These are phyloP conservation scores for Dacryopinax primogenitus DNA, from an alignment of 768 basidiomycete genomes.

Conservation along the genomic window DNA sequence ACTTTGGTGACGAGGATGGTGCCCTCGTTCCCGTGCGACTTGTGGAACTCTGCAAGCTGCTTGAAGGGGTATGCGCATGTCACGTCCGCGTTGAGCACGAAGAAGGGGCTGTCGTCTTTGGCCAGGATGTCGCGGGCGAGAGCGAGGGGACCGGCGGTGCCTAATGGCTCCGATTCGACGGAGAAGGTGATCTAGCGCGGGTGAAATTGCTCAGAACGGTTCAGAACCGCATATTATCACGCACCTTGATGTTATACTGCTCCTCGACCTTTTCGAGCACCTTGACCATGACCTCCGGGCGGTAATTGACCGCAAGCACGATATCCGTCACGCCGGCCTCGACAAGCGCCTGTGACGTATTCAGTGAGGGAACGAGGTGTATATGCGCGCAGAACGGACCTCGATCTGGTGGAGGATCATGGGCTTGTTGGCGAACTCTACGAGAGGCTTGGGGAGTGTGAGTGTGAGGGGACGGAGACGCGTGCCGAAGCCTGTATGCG, in stretches of 20 bases:
- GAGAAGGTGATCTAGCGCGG: constrained; percentile 34
- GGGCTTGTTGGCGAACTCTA: constrained; percentile 23
- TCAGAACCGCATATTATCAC: no score
- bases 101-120: constrained; percentile 38
- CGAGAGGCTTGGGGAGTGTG: constrained; percentile 35
- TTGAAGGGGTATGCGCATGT: constrained; percentile 38
- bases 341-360: not conserved
- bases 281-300: constrained; percentile 37
- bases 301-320: constrained; percentile 36
- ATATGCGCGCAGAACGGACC: constrained; percentile 35
- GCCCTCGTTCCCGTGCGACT: constrained; percentile 33
- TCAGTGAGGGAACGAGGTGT: no score
- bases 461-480: constrained; percentile 34
- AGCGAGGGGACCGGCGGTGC: constrained; percentile 34
- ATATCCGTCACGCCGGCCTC: constrained; percentile 37
- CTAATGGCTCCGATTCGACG: constrained; percentile 36
- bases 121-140: constrained; percentile 34
- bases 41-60: constrained; percentile 36
- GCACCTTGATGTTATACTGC: constrained; percentile 23
- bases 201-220: not conserved
- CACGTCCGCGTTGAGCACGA: constrained; percentile 38
- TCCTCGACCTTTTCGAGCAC: constrained; percentile 35
- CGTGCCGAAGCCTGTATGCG: constrained; percentile 32
- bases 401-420: constrained; percentile 35
- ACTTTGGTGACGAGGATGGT: constrained; percentile 39